Percentiles rank a stretch among this genome's conserved stretches.
Conservation (phyloP, 208 protist genomes). For the Trypanosoma mega region DNA sequence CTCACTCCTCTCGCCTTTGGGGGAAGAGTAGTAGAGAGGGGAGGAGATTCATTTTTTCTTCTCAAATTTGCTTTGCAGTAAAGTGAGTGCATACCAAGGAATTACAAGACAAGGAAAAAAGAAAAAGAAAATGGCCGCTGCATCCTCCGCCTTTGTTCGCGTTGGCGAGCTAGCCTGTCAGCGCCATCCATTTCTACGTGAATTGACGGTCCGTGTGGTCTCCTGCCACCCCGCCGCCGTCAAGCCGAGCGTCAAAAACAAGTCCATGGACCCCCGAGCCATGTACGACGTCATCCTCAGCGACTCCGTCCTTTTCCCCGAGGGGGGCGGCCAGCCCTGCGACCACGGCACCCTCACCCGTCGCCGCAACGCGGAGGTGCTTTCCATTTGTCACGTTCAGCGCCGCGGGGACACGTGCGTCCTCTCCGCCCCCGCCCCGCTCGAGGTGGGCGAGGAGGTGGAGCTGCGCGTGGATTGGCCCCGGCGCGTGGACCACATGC, state of each 20-base stretch:
- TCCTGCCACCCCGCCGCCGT: conserved; percentile 36
- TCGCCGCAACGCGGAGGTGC: not conserved
- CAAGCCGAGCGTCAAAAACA: not conserved
- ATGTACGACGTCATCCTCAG: conserved; percentile 63
- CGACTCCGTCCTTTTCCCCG: conserved; percentile 87
- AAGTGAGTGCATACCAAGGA: too few relatives aligned
- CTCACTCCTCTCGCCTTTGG: too few relatives aligned
- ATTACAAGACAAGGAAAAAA: not conserved
- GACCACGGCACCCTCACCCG: conserved; percentile 59
- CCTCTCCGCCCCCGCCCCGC: conserved; percentile 28
- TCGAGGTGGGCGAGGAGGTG: conserved; percentile 54
- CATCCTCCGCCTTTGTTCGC: conserved; percentile 25
- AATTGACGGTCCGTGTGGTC: conserved; percentile 58
- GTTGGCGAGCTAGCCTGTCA: conserved; percentile 82
- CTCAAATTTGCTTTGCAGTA: too few relatives aligned
- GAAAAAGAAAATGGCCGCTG: conserved; percentile 7
- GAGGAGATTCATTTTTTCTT: too few relatives aligned
- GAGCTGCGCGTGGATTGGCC: conserved; percentile 69
- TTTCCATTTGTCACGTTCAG: conserved; percentile 30
- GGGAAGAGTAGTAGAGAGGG: too few relatives aligned
- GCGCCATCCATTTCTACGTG: conserved; percentile 59
- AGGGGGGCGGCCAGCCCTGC: conserved; percentile 89
- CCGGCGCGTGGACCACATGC: conserved; percentile 89
- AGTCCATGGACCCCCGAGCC: not conserved
- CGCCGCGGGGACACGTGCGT: conserved; percentile 69